A percentile compares a stretch with the other conserved stretches of the same genome.
phyloP scores from a whole-genome alignment of 192 early-diverging fungal genomes.

The Piromyces sp. region DNA sequence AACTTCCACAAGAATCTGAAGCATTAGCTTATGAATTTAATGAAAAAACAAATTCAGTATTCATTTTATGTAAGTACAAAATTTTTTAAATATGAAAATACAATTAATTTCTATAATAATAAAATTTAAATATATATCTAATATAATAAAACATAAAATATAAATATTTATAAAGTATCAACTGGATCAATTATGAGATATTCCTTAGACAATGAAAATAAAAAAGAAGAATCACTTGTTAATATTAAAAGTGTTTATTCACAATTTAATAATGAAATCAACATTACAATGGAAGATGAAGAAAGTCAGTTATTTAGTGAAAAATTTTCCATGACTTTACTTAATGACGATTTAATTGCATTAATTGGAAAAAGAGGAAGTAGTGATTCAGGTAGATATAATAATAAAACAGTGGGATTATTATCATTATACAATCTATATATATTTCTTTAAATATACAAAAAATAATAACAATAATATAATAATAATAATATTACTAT shows the following conservation, averaged over 20 bases:
- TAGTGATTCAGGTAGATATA: not conserved
- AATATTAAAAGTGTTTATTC: not conserved
- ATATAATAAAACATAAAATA: too few species aligned
- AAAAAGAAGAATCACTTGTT: not conserved
- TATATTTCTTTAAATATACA: too few species aligned
- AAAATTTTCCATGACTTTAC: not conserved
- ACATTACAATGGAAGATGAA: not conserved
- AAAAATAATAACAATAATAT: too few species aligned
- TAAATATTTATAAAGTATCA: not conserved
- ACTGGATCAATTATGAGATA: not conserved
- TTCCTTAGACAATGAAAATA: not conserved
- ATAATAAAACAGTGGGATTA: too few species aligned
- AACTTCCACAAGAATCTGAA: not conserved
- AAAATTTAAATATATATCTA: too few species aligned
- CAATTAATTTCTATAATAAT: too few species aligned
- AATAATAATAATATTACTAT: too few species aligned
- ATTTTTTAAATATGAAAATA: too few species aligned
- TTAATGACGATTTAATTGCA: not conserved
- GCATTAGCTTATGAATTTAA: not conserved
- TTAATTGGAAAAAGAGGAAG: not conserved
- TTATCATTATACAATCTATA: too few species aligned
- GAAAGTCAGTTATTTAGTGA: not conserved
- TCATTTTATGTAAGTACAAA: not conserved
- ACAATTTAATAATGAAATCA: not conserved
- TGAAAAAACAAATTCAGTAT: not conserved